Percentiles rank a stretch among this genome's conserved stretches.
Conservation (phyloP, 129 eudicot genomes). For the Tagetes erecta region DNA sequence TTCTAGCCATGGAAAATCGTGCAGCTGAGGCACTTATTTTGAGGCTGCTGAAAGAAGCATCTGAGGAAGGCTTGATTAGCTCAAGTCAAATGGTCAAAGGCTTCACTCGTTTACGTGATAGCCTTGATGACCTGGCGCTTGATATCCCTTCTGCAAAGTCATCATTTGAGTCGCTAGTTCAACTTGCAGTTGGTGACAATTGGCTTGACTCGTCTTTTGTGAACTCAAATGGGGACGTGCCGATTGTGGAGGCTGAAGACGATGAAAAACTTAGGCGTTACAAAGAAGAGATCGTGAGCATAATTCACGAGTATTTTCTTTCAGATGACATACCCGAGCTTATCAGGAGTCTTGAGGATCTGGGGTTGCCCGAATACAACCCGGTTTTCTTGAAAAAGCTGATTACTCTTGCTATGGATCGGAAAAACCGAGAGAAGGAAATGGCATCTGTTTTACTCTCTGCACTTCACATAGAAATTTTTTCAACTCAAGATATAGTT, state of each 20-base stretch:
- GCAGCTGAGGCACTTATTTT: slow-evolving; percentile 65
- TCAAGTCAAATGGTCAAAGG: slow-evolving; percentile 93
- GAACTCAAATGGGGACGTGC: slow-evolving; percentile 49
- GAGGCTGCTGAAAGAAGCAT: slow-evolving; percentile 68
- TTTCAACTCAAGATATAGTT: slow-evolving; percentile 84
- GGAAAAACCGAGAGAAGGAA: slow-evolving; percentile 88
- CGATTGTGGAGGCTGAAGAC: slow-evolving; percentile 32
- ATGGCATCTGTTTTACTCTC: slow-evolving; percentile 92
- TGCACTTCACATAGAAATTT: slow-evolving; percentile 79
- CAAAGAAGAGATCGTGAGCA: slow-evolving; percentile 71
- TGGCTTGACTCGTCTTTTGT: slow-evolving; percentile 75
- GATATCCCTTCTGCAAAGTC: slow-evolving; percentile 85
- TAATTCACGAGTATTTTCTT: slow-evolving; percentile 83
- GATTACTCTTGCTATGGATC: slow-evolving; percentile 84
- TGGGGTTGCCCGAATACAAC: slow-evolving; percentile 63
- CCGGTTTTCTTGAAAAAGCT: slow-evolving; percentile 78
- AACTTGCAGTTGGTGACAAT: slow-evolving; percentile 58
- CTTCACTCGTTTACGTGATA: slow-evolving; percentile 68
- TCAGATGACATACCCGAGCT: slow-evolving; percentile 93
- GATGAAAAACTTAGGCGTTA: slow-evolving; percentile 63
- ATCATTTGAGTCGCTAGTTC: slow-evolving; percentile 48
- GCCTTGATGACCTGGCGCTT: slow-evolving; percentile 90
- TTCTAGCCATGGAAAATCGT: slow-evolving; percentile 79
- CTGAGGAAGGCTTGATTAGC: slow-evolving; percentile 87
- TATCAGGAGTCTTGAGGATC: slow-evolving; percentile 71